These are phyloP conservation scores for Fusarium compactum DNA, from an alignment of 2,329 filamentous ascomycete genomes.

Conservation along the genomic window DNA sequence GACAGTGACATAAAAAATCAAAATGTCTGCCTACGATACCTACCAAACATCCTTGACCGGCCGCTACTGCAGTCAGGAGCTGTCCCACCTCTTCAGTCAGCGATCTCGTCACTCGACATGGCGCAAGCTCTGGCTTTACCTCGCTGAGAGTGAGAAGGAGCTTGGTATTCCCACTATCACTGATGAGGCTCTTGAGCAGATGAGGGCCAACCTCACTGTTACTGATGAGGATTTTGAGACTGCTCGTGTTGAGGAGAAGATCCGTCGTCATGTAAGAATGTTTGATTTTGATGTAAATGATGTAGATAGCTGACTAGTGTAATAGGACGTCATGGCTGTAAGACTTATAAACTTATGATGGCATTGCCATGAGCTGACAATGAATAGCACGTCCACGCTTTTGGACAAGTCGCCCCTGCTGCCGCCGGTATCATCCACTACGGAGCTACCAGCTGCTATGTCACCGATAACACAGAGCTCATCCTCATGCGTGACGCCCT, in stretches of 20 bases:
- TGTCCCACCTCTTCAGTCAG: slow-evolving; percentile 27
- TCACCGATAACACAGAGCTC: slow-evolving; percentile 34
- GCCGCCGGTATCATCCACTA: slow-evolving; percentile 36
- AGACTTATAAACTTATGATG: not conserved
- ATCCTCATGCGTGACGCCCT: slow-evolving; percentile 34
- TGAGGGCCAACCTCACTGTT: slow-evolving; percentile 22
- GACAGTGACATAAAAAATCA: not conserved
- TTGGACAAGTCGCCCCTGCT: slow-evolving; percentile 27
- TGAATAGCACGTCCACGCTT: slow-evolving; percentile 19
- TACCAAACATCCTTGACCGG: slow-evolving; percentile 22
- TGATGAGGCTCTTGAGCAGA: slow-evolving; percentile 36
- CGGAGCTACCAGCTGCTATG: slow-evolving; percentile 26
- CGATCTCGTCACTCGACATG: slow-evolving; percentile 33
- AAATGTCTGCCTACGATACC: slow-evolving; percentile 19
- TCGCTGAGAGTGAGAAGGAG: slow-evolving; percentile 36
- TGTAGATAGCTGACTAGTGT: slow-evolving; percentile 6
- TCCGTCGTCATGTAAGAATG: slow-evolving; percentile 23
- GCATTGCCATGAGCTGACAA: not conserved
- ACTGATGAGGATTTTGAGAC: slow-evolving; percentile 35
- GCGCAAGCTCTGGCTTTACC: slow-evolving; percentile 35
- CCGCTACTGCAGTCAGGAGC: slow-evolving; percentile 26
- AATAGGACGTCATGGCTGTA: slow-evolving; percentile 25
- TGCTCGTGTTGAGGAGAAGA: slow-evolving; percentile 36
- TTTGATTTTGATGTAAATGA: not conserved
- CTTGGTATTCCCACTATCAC: slow-evolving; percentile 34